phyloP scores from a whole-genome alignment of 1,284 basidiomycete genomes.

The Taiwanofungus camphoratus region DNA sequence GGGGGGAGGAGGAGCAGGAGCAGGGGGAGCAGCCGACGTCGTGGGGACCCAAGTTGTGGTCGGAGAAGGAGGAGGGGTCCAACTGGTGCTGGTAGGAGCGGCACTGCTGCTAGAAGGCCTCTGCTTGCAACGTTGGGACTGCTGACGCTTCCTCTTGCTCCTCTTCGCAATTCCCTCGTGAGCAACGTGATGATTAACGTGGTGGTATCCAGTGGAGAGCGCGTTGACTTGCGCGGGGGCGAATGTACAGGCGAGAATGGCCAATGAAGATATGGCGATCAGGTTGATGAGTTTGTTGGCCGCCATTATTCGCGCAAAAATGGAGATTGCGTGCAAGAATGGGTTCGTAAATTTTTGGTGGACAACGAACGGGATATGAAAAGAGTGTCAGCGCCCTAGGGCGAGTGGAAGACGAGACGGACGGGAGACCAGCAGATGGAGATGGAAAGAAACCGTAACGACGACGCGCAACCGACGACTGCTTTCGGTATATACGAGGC shows the following conservation, averaged over 20 bases:
- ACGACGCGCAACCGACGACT: not conserved
- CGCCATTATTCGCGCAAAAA: conserved; percentile 48
- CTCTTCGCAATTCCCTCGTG: conserved; percentile 43
- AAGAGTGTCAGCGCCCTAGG: conserved; percentile 29
- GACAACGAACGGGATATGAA: conserved; percentile 23
- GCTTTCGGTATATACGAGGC: not conserved
- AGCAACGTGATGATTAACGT: conserved; percentile 17
- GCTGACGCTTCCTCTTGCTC: conserved; percentile 40
- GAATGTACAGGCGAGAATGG: conserved; percentile 49
- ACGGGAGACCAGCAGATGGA: conserved; percentile 12
- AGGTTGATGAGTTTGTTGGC: conserved; percentile 48
- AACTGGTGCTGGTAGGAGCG: conserved; percentile 9
- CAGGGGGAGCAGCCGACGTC: not conserved
- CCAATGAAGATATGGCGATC: conserved; percentile 50
- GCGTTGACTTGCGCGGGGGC: conserved; percentile 43
- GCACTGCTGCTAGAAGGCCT: conserved; percentile 30
- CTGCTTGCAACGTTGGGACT: conserved; percentile 49
- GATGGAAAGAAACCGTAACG: conserved; percentile 9
- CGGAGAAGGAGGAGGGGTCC: conserved; percentile 11
- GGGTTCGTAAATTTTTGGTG: conserved; percentile 10
- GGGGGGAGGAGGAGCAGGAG: not conserved
- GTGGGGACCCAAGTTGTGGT: conserved; percentile 14
- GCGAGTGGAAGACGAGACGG: conserved; percentile 13
- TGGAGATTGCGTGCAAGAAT: conserved; percentile 10
- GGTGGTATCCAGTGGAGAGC: conserved; percentile 38